Evolutionary conservation across 2,329 filamentous ascomycete genomes (phyloP).

Genomic region (Lecanicillium sp.): DNA sequence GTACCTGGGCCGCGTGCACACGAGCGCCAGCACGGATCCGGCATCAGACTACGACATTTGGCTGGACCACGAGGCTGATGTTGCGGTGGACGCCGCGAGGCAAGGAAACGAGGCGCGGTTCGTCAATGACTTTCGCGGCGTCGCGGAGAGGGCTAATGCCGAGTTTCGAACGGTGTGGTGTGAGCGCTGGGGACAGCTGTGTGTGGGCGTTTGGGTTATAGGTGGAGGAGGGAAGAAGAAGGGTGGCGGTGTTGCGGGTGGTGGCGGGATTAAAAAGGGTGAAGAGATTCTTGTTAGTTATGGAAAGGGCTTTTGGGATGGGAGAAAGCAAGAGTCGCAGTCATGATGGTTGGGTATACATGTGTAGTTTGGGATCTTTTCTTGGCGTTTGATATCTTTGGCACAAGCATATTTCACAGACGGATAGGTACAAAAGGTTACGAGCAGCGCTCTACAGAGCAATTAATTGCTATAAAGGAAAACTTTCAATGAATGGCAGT

Average conservation of each 20-base stretch:
- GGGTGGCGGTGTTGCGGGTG: constrained; percentile 18
- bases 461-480: constrained; percentile 3
- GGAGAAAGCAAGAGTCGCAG: constrained; percentile 28
- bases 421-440: not conserved
- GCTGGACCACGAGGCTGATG: constrained; percentile 46
- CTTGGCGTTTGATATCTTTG: too few species aligned
- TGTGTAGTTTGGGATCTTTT: too few species aligned
- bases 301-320: constrained; percentile 59
- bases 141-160: constrained; percentile 44
- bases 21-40: constrained; percentile 18
- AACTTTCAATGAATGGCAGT: constrained; percentile 2
- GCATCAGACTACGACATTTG: constrained; percentile 55
- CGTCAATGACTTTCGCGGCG: constrained; percentile 59
- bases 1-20: constrained; percentile 54
- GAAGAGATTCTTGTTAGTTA: constrained; percentile 61
- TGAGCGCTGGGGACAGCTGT: constrained; percentile 38
- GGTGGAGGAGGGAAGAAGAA: constrained; percentile 17
- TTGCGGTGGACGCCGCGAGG: constrained; percentile 52
- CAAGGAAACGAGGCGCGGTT: constrained; percentile 58
- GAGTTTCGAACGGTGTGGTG: constrained; percentile 56
- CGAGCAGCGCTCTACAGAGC: too few species aligned
- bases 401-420: too few species aligned
- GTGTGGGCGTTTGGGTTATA: constrained; percentile 52
- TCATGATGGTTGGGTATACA: too few species aligned
- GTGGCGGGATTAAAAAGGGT: constrained; percentile 43